Evolutionary conservation across 2,329 filamentous ascomycete species (phyloP).

Genomic region (Penicillium olsonii): DNA sequence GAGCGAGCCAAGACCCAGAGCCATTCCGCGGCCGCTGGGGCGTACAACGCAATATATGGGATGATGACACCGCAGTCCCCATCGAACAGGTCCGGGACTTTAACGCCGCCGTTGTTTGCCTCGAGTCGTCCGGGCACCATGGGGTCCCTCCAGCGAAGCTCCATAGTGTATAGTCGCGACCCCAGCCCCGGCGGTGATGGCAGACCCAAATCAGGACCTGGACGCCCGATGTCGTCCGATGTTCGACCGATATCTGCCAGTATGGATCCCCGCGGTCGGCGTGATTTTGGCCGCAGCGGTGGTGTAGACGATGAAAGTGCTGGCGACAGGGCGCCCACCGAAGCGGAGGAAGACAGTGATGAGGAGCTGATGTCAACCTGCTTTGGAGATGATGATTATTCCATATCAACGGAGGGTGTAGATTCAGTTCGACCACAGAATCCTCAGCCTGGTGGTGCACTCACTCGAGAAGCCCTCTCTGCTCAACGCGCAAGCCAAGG

Average conservation of each 20-base stretch:
- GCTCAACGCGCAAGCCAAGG: slow-evolving; percentile 32
- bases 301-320: slow-evolving; percentile 30
- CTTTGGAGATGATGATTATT: slow-evolving; percentile 44
- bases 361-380: slow-evolving; percentile 39
- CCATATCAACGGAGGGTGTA: slow-evolving; percentile 35
- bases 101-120: slow-evolving; percentile 35
- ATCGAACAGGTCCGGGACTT: slow-evolving; percentile 20
- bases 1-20: slow-evolving; percentile 34
- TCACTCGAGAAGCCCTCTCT: slow-evolving; percentile 20
- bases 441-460: slow-evolving; percentile 11
- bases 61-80: slow-evolving; percentile 32
- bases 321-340: slow-evolving; percentile 29
- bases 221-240: slow-evolving; percentile 42
- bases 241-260: slow-evolving; percentile 44
- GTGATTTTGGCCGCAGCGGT: slow-evolving; percentile 28
- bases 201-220: slow-evolving; percentile 34
- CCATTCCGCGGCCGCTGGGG: slow-evolving; percentile 35
- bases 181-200: slow-evolving; percentile 34
- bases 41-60: slow-evolving; percentile 46
- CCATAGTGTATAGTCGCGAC: slow-evolving; percentile 43
- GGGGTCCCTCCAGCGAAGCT: slow-evolving; percentile 41
- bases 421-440: slow-evolving; percentile 31
- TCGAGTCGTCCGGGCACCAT: slow-evolving; percentile 38
- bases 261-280: slow-evolving; percentile 31
- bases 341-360: slow-evolving; percentile 39